These are phyloP conservation scores for Salix brachista DNA, from an alignment of 345 rosid genomes.

Conservation along the genomic window DNA sequence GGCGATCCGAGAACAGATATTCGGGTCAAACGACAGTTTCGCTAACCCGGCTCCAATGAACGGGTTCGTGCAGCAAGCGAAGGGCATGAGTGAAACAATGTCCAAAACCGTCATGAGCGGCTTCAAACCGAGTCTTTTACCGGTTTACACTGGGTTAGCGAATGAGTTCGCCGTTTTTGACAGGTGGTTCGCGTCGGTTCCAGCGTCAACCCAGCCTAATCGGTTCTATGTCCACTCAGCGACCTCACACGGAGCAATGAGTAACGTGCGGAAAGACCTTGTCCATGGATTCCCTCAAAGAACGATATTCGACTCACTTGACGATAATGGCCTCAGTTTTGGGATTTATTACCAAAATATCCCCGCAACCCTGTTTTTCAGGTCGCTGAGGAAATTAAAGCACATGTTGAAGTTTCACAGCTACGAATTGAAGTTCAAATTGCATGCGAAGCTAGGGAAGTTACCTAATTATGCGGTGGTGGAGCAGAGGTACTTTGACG, in stretches of 20 bases:
- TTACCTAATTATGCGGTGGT: constrained; percentile 82
- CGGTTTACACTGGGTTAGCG: constrained; percentile 73
- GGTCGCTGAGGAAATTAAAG: constrained; percentile 66
- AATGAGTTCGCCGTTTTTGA: constrained; percentile 88
- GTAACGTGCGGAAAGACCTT: constrained; percentile 85
- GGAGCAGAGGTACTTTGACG: constrained; percentile 84
- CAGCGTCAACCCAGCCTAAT: constrained; percentile 97
- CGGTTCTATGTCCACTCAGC: constrained; percentile 97
- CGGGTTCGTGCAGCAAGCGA: constrained; percentile 89
- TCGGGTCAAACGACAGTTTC: constrained; percentile 61
- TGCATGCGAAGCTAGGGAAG: constrained; percentile 64
- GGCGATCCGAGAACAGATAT: constrained; percentile 92
- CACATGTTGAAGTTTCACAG: constrained; percentile 63
- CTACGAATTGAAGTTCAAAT: constrained; percentile 55
- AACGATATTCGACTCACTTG: constrained; percentile 87
- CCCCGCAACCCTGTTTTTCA: constrained; percentile 84
- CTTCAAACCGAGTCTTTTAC: constrained; percentile 62
- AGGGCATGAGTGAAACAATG: constrained; percentile 58
- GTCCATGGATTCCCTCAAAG: constrained; percentile 86
- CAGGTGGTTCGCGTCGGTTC: constrained; percentile 98
- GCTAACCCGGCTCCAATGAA: constrained; percentile 66
- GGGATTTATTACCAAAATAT: constrained; percentile 95
- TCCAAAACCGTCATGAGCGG: constrained; percentile 78
- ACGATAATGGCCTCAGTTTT: constrained; percentile 73
- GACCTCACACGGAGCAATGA: constrained; percentile 84